Evolutionary conservation across 768 basidiomycete species (phyloP).

Genomic region (Cystofilobasidium capitatum): DNA sequence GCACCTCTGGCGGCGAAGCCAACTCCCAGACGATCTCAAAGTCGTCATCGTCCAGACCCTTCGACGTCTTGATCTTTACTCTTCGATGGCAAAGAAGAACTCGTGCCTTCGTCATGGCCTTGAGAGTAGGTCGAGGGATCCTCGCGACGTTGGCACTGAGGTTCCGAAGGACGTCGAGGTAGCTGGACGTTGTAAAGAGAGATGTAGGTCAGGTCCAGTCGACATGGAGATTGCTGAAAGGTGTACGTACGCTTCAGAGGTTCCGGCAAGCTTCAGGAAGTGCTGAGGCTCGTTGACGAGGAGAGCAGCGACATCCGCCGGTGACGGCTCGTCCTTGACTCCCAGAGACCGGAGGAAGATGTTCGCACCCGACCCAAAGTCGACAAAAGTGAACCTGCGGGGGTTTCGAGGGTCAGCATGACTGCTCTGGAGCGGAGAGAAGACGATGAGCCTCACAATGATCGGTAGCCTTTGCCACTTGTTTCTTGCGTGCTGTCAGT

Average conservation of each 20-base stretch:
- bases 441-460: conserved; percentile 18
- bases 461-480: conserved; percentile 13
- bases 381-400: conserved; percentile 62
- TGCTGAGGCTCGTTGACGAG: conserved; percentile 31
- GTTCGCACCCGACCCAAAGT: conserved; percentile 75
- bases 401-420: conserved; percentile 55
- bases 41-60: conserved; percentile 59
- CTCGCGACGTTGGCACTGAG: conserved; percentile 60
- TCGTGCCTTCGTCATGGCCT: conserved; percentile 58
- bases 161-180: conserved; percentile 69
- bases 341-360: conserved; percentile 78
- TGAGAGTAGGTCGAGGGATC: conserved; percentile 46
- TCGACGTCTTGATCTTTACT: conserved; percentile 44
- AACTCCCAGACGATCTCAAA: conserved; percentile 55
- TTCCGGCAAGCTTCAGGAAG: conserved; percentile 63
- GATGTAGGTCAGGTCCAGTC: not conserved
- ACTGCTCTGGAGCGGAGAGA: conserved; percentile 1
- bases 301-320: conserved; percentile 50
- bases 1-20: conserved; percentile 48
- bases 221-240: not conserved
- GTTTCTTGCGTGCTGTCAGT: not conserved
- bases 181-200: conserved; percentile 45
- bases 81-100: conserved; percentile 68
- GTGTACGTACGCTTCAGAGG: conserved; percentile 53
- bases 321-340: conserved; percentile 73